A percentile compares a stretch with the other conserved stretches of the same genome.
These are phyloP conservation scores for Penicillium sp. DNA, from an alignment of 2,329 filamentous ascomycete genomes.

Conservation along the genomic window DNA sequence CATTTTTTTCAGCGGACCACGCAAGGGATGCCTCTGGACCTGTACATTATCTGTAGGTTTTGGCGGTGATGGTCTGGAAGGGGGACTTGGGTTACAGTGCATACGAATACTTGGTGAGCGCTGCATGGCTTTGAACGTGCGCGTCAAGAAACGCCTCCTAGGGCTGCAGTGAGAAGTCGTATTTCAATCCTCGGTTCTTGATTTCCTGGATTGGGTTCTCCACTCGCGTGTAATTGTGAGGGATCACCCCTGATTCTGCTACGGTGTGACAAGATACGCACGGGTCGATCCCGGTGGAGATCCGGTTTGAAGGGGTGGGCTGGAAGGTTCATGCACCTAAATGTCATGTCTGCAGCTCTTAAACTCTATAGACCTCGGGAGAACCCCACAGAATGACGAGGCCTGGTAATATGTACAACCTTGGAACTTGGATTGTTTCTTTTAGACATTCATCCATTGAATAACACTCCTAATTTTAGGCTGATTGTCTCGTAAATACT, in stretches of 20 bases:
- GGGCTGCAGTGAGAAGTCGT: neutral
- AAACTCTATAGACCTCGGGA: neutral
- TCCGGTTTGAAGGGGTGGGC: neutral
- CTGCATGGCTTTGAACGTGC: neutral
- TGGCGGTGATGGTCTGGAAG: neutral
- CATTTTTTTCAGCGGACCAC: neutral
- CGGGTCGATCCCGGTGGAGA: neutral
- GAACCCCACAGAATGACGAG: neutral
- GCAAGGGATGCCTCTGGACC: neutral
- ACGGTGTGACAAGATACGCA: neutral
- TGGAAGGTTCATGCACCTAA: neutral
- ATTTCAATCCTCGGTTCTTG: neutral
- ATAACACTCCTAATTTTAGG: too few species aligned
- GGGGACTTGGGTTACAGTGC: conserved; percentile 7
- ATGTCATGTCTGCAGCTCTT: neutral
- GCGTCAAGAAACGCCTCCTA: neutral
- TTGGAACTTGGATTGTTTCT: too few species aligned
- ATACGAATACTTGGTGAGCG: neutral
- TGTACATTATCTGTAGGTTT: neutral
- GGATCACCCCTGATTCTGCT: neutral
- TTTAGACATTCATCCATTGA: too few species aligned
- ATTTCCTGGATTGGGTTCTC: neutral
- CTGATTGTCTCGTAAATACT: too few species aligned
- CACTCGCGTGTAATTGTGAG: neutral
- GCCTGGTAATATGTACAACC: too few species aligned